Conservation (phyloP, 2,329 filamentous ascomycete species). For the Pseudofabraea citricarpa region DNA sequence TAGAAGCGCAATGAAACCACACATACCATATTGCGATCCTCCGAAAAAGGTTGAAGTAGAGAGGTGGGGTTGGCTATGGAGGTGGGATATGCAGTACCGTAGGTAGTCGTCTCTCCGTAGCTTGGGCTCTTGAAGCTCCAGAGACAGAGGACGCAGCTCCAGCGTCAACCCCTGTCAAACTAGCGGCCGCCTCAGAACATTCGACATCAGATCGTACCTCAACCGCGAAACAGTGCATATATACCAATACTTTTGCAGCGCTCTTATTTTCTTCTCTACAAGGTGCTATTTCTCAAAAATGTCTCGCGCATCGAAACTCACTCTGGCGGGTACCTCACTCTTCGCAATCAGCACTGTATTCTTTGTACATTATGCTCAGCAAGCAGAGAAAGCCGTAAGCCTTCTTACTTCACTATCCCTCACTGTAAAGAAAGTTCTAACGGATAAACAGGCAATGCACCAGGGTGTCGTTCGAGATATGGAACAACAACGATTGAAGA, state of each 20-base stretch:
- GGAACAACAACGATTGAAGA: slow-evolving; percentile 87
- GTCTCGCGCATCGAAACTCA: slow-evolving; percentile 88
- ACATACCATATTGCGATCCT: slow-evolving; percentile 22
- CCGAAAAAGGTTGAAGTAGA: slow-evolving; percentile 2
- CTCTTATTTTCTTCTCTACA: neutral
- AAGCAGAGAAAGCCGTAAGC: slow-evolving; percentile 74
- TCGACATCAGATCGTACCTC: too few species aligned
- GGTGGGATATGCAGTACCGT: too few species aligned
- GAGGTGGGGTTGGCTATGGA: neutral
- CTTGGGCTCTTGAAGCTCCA: too few species aligned
- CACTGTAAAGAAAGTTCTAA: neutral
- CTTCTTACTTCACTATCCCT: neutral
- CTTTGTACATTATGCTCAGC: slow-evolving; percentile 87
- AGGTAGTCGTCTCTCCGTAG: too few species aligned
- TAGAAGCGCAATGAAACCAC: neutral
- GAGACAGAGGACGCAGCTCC: too few species aligned
- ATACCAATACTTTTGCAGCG: too few species aligned
- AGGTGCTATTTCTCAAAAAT: slow-evolving; percentile 41
- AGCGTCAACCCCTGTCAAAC: too few species aligned
- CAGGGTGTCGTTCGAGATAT: slow-evolving; percentile 89
- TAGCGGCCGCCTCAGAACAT: too few species aligned
- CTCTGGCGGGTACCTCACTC: slow-evolving; percentile 71
- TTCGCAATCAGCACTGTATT: slow-evolving; percentile 72
- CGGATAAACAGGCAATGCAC: slow-evolving; percentile 77
- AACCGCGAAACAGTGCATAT: too few species aligned